Evolutionary conservation across 495 filamentous ascomycete genomes (phyloP).

Genomic region (Xylaria intraflava): DNA sequence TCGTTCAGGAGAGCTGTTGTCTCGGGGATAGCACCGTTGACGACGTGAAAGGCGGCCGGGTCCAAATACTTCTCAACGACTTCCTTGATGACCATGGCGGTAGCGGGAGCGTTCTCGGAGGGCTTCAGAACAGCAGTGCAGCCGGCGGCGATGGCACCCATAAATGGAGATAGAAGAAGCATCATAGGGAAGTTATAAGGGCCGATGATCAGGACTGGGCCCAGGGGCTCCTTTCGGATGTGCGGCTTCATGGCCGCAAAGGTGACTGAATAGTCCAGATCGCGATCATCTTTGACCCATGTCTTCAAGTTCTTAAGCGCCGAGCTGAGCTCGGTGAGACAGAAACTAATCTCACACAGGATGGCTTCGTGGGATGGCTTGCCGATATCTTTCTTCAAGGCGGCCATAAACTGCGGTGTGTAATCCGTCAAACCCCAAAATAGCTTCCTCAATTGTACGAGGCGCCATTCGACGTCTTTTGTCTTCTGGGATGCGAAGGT

Average conservation of each 20-base stretch:
- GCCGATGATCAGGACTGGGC: constrained; percentile 77
- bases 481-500: constrained; percentile 75
- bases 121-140: constrained; percentile 88
- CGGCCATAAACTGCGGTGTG: constrained; percentile 58
- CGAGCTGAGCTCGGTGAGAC: constrained; percentile 72
- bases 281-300: constrained; percentile 72
- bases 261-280: constrained; percentile 56
- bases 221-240: constrained; percentile 85
- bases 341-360: constrained; percentile 65
- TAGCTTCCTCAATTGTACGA: constrained; percentile 80
- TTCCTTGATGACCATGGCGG: constrained; percentile 71
- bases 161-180: constrained; percentile 66
- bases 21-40: constrained; percentile 77
- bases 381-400: constrained; percentile 65
- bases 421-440: constrained; percentile 88
- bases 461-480: constrained; percentile 70
- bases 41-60: constrained; percentile 63
- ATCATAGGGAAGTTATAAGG: constrained; percentile 90
- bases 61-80: constrained; percentile 69
- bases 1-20: constrained; percentile 73
- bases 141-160: constrained; percentile 88
- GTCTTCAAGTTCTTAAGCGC: constrained; percentile 65
- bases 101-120: constrained; percentile 68
- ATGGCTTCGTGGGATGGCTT: constrained; percentile 65
- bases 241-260: constrained; percentile 63